Percentiles rank a stretch among this genome's conserved stretches.
Evolutionary conservation across 116 monocot genomes (phyloP).

Genomic region (Papilionanthe hybrid): DNA sequence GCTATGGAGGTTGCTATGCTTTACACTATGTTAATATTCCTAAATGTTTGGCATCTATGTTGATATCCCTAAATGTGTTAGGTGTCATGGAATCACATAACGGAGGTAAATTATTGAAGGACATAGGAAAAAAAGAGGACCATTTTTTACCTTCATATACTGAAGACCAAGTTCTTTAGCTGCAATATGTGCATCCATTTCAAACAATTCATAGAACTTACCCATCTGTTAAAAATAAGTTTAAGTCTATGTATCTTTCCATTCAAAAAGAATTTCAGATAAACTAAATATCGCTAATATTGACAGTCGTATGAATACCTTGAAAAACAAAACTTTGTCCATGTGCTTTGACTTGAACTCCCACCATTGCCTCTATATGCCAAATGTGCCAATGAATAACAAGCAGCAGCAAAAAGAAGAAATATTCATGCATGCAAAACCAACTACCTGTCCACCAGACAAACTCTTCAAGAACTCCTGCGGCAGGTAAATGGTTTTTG

Average conservation of each 20-base stretch:
- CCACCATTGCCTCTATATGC: conserved; percentile 92
- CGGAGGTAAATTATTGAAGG: not conserved
- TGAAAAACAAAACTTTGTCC: conserved; percentile 96
- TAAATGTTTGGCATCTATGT: not conserved
- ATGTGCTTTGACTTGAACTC: conserved; percentile 94
- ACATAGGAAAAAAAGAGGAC: not conserved
- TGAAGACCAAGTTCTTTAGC: conserved; percentile 91
- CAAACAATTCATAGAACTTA: conserved; percentile 96
- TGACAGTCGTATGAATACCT: conserved; percentile 37
- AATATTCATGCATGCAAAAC: conserved; percentile 6
- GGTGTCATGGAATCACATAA: not conserved
- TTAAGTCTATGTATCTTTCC: not conserved
- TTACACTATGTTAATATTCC: not conserved
- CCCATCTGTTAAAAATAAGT: conserved; percentile 61
- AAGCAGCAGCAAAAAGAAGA: not conserved
- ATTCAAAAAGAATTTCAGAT: conserved; percentile 5
- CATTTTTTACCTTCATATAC: conserved; percentile 77
- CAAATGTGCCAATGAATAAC: conserved; percentile 14
- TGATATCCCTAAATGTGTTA: too few species aligned
- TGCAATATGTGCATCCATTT: conserved; percentile 97
- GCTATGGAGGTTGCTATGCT: not conserved
- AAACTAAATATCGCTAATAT: not conserved
- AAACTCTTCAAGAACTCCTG: conserved; percentile 72
- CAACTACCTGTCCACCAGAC: conserved; percentile 75
- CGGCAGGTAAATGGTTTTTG: conserved; percentile 81